Conservation (phyloP, 1,139 yeast genomes). For the Hyphopichia buzzinii region DNA sequence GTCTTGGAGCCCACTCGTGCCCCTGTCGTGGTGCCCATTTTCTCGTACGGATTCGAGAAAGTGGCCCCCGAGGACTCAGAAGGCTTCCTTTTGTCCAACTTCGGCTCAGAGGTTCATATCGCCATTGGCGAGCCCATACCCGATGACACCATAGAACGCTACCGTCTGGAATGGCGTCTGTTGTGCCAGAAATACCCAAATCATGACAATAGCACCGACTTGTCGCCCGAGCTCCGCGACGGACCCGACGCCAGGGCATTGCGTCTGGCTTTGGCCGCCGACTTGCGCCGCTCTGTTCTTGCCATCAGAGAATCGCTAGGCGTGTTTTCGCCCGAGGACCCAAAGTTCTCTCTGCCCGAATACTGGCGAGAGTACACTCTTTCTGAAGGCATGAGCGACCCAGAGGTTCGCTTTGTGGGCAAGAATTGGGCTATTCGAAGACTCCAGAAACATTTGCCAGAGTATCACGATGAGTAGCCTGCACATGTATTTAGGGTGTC, state of each 20-base stretch:
- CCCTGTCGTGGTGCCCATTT: conserved; percentile 90
- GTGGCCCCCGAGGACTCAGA: conserved; percentile 78
- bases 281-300: conserved; percentile 62
- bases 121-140: conserved; percentile 71
- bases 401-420: conserved; percentile 68
- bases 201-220: conserved; percentile 51
- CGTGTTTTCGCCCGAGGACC: conserved; percentile 53
- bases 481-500: too few species aligned
- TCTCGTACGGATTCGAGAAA: conserved; percentile 81
- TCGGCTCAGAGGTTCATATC: conserved; percentile 67
- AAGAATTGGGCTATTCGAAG: conserved; percentile 78
- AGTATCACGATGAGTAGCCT: conserved; percentile 18
- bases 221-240: conserved; percentile 57
- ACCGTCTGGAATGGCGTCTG: conserved; percentile 65
- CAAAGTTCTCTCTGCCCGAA: conserved; percentile 60
- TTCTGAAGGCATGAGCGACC: conserved; percentile 65
- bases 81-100: conserved; percentile 57
- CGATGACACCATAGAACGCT: conserved; percentile 56
- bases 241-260: conserved; percentile 64
- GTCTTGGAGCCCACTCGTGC: conserved; percentile 78
- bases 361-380: conserved; percentile 72
- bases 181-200: conserved; percentile 56
- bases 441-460: conserved; percentile 57
- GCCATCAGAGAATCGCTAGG: conserved; percentile 51
- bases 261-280: conserved; percentile 69